Conservation (phyloP, 441 rosid species). For the Croton laevigatus region DNA sequence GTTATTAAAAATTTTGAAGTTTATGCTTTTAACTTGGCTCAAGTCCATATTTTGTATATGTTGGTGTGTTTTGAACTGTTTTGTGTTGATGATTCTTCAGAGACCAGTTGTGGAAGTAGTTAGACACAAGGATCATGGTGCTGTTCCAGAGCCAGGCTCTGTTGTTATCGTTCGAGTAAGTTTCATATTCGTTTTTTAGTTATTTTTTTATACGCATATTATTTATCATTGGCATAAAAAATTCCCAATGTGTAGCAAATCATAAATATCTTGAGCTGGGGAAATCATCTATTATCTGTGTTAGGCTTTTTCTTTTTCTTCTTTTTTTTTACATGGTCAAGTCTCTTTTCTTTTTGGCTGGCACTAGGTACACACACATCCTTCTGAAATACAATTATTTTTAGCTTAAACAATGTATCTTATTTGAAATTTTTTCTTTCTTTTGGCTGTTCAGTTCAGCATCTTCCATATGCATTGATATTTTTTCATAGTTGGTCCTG, state of each 20-base stretch:
- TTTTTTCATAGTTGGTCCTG: not conserved
- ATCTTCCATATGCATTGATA: not conserved
- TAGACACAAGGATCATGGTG: conserved; percentile 79
- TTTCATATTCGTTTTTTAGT: conserved; percentile 10
- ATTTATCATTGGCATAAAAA: not conserved
- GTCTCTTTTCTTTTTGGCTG: too few species aligned
- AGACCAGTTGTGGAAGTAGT: conserved; percentile 72
- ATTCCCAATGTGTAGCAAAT: not conserved
- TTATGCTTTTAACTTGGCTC: not conserved
- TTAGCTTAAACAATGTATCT: not conserved
- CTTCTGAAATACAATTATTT: not conserved
- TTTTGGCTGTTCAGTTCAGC: not conserved
- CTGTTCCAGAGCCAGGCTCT: conserved; percentile 79
- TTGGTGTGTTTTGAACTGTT: not conserved
- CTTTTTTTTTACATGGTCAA: too few species aligned
- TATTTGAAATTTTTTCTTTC: not conserved
- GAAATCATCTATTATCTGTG: not conserved
- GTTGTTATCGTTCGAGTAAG: conserved; percentile 76
- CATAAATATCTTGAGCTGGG: too few species aligned
- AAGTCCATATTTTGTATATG: not conserved
- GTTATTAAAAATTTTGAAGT: not conserved
- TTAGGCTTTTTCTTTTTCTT: too few species aligned
- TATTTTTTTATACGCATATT: not conserved
- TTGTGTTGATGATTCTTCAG: conserved; percentile 33
- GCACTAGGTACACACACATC: too few species aligned